phyloP scores from a whole-genome alignment of 352 stramenopile species.

The Pythium aphanidermatum region DNA sequence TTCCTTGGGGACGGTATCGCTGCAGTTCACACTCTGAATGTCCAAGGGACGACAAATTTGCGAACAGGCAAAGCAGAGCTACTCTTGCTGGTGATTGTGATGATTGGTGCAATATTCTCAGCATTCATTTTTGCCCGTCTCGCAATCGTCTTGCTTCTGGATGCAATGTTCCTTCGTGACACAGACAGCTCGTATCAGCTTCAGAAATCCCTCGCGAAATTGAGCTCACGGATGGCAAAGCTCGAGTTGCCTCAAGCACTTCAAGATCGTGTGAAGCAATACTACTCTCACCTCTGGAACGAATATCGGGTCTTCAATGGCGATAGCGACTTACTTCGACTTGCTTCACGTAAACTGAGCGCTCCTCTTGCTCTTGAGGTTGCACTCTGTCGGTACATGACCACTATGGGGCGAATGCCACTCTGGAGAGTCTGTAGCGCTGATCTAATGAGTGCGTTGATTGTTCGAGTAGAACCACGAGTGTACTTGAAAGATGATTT shows the following conservation, averaged over 20 bases:
- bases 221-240: slow-evolving; percentile 18
- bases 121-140: slow-evolving; percentile 1
- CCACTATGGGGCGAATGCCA: slow-evolving; percentile 17
- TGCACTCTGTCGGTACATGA: slow-evolving; percentile 20
- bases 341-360: slow-evolving; percentile 16
- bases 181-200: not conserved
- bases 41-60: not conserved
- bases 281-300: slow-evolving; percentile 27
- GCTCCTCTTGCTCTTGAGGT: slow-evolving; percentile 27
- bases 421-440: slow-evolving; percentile 21
- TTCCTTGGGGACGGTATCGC: slow-evolving; percentile 2
- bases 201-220: not conserved
- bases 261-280: slow-evolving; percentile 24
- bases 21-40: not conserved
- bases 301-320: slow-evolving; percentile 23
- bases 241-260: slow-evolving; percentile 18
- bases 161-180: not conserved
- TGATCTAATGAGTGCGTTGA: slow-evolving; percentile 24
- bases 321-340: slow-evolving; percentile 1
- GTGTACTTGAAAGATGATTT: slow-evolving; percentile 32
- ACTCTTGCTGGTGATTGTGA: not conserved
- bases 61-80: not conserved
- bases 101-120: slow-evolving; percentile 2
- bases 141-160: not conserved
- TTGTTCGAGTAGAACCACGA: slow-evolving; percentile 13